phyloP scores from a whole-genome alignment of 23 red algal genomes.

The Cyanidium caldarium region DNA sequence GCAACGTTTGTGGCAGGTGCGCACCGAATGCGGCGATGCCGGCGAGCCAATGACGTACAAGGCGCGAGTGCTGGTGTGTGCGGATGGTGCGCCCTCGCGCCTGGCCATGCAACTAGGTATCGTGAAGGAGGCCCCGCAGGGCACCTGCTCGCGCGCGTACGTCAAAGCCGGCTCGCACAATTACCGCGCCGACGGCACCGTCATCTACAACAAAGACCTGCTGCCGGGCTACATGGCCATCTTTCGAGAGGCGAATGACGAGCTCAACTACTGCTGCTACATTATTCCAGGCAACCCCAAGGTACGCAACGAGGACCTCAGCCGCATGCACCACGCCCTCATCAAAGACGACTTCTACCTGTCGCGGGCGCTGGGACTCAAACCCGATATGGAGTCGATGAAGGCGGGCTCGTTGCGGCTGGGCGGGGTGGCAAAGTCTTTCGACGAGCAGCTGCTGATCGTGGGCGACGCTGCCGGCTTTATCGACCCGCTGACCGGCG shows the following conservation, averaged over 20 bases:
- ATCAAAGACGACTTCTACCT: constrained; percentile 11
- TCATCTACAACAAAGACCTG: constrained; percentile 8
- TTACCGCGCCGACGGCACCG: constrained; percentile 6
- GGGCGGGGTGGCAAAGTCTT: constrained; percentile 5
- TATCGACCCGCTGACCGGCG: constrained; percentile 22
- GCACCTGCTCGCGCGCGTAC: constrained; percentile 11
- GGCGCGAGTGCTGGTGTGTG: constrained; percentile 11
- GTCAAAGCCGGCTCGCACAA: constrained; percentile 13
- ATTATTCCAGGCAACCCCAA: constrained; percentile 21
- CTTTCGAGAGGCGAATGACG: constrained; percentile 13
- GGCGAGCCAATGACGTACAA: neutral
- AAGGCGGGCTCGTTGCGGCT: constrained; percentile 11
- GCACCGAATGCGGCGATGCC: neutral
- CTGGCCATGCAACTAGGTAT: constrained; percentile 14
- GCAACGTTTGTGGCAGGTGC: neutral
- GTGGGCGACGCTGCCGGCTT: constrained; percentile 16
- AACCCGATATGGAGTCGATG: constrained; percentile 12
- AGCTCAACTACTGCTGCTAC: constrained; percentile 22
- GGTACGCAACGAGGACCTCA: constrained; percentile 12
- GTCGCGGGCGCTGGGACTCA: constrained; percentile 3
- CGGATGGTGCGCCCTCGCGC: constrained; percentile 11
- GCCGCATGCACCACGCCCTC: constrained; percentile 12
- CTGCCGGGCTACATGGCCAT: constrained; percentile 14
- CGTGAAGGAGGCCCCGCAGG: constrained; percentile 8
- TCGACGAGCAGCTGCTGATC: constrained; percentile 7